A percentile compares a stretch with the other conserved stretches of the same genome.
Conservation (phyloP, 192 early-diverging fungal species). For the Coemansia sp. region DNA sequence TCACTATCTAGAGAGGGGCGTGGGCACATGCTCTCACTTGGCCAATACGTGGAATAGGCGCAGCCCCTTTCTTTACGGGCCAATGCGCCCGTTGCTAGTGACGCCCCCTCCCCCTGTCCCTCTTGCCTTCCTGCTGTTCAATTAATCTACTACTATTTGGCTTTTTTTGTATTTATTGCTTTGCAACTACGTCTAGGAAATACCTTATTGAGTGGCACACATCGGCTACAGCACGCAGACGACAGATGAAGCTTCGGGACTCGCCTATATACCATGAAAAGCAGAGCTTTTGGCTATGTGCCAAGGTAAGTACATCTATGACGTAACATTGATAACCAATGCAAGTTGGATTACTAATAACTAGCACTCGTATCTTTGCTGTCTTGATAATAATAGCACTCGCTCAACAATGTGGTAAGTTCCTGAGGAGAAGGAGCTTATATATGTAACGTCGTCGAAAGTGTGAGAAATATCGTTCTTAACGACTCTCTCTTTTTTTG, state of each 20-base stretch:
- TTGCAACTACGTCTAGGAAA: slow-evolving; percentile 12
- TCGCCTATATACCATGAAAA: slow-evolving; percentile 54
- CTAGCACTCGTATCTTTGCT: background rate
- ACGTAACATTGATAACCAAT: background rate
- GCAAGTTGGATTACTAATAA: slow-evolving; percentile 8
- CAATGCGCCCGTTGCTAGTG: background rate
- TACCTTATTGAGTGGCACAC: slow-evolving; percentile 27
- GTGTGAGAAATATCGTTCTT: background rate
- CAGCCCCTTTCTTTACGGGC: background rate
- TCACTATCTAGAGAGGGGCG: background rate
- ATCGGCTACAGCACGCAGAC: slow-evolving; percentile 9
- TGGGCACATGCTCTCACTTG: background rate
- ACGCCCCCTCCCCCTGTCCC: background rate
- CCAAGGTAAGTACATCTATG: slow-evolving; percentile 36
- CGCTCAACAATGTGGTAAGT: slow-evolving; percentile 57
- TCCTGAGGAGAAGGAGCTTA: background rate
- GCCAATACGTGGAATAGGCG: background rate
- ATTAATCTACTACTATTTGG: background rate
- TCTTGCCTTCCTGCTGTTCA: background rate
- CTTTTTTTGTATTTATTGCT: background rate
- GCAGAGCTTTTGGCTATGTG: slow-evolving; percentile 55
- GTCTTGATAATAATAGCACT: slow-evolving; percentile 29
- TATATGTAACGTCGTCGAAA: background rate
- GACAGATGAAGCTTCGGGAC: slow-evolving; percentile 45
- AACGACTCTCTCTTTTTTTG: background rate